Evolutionary conservation across 805 yeast species (phyloP), one percentile per base, ranked within the genome.

Genomic region (Metschnikowia lunata): DNA sequence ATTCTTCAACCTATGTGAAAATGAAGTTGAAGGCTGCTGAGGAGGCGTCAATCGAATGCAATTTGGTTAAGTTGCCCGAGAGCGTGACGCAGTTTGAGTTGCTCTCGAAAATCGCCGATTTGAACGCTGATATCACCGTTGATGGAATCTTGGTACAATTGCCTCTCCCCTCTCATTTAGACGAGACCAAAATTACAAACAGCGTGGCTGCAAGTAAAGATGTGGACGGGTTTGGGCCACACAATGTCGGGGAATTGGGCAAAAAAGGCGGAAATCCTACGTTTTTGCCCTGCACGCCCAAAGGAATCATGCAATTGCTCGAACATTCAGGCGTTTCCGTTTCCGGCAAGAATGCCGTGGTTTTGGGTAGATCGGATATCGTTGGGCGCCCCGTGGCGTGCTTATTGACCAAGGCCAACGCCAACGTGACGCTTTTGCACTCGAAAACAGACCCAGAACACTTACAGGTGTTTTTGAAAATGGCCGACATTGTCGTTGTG

Each of bases 341-440:
- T 37, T 60, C 67, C 29, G 93, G 93, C 50, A 76, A 82, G 48
- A 75, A 79, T 57, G 91, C 90, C n/a, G 93, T 86, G 34, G 89
- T 86, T 18, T 68, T 86, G 50, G 95, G 95, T 39, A 77, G 95
- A 67, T 83, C 90, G 32, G 91, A 86, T 64, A 86, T 86, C 52
- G 95, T 86, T 28, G 95, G 95, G 48, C 78, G 82, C 42, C 95
- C 95, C 34, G 79, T 85, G 45, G 80, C 91, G 35, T 76, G 82
- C 30, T 69, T 86, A 61, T 70, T 86, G 57, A 82, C 79, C 57
- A 79, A 80, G 61, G 78, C 78, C 51, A 76, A 86, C 60, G 88
- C 91, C 41, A 84, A 87, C 14, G 93, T 86, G 36, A 83, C 93
- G 11, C 69, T 77, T 38, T 79, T 87, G 59, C 95, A 86, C 64